Base-by-base conservation (phyloP, 1,284 basidiomycete genomes). In the Volvariella surrecta region DNA sequence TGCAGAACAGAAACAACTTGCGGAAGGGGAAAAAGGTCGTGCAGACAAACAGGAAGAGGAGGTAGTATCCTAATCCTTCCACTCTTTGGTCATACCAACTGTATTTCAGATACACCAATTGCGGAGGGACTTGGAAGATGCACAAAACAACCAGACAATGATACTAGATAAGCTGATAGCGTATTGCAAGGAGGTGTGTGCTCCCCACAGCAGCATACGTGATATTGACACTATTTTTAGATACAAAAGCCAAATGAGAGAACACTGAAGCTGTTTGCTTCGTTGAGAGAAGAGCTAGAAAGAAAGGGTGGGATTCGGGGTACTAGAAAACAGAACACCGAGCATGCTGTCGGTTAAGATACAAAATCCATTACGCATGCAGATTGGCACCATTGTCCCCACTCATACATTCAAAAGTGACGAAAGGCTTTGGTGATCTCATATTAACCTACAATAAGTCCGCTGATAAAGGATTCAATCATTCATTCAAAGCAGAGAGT, bases 181-280 rank as follows among this genome's bases (percentile, higher is more conserved):
- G 21, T 89, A 83, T 55, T 89, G 84, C 68, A 84, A 86, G 67
- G 86, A 89, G 76, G 85, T 87, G 52, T 58, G 76, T 53, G 37
- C 40, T 21, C 45, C 45, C 45, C 42, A 17, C n/a, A 31, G 47
- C 37, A 39, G 37, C 41, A 44, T 20, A 38, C 48, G 42, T 42
- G 28, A 22, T 49, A 37, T 48, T 50, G 49, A 40, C 52, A 47
- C 53, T 59, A 45, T 58, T 53, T 50, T 60, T 56, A 60, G 60
- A 39, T 60, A 50, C 55, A 62, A 53, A 64, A 89, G 82, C 83
- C 86, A 24, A 84, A 82, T 52, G 86, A 88, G 53, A 73, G 81
- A 42, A 85, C 83, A 42, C 85, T 87, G 56, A 77, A 82, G 35
- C 58, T 89, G 46, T 84, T 89, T 57, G 73, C 79, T 10, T 84